Evolutionary conservation across 2,329 filamentous ascomycete species (phyloP).

Genomic region (Elsinoe australis): DNA sequence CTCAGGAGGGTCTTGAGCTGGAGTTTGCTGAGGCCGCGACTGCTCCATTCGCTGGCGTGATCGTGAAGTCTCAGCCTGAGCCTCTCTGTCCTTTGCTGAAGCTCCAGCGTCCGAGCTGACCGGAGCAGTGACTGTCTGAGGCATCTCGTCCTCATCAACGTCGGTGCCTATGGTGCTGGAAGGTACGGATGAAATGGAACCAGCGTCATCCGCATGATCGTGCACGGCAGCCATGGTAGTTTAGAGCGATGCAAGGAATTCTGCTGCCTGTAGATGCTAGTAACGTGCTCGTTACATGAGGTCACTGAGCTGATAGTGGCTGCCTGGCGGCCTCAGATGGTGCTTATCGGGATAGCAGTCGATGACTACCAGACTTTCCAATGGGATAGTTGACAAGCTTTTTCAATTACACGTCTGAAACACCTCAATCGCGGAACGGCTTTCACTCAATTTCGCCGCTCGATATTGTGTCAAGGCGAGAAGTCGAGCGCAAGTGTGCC

Average conservation of each 20-base stretch:
- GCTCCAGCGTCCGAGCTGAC: background rate
- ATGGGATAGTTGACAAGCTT: background rate
- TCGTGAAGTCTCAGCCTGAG: slow-evolving; percentile 13
- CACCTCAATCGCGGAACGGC: too few relatives aligned
- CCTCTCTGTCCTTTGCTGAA: slow-evolving; percentile 13
- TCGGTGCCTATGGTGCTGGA: slow-evolving; percentile 12
- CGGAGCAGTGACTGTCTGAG: background rate
- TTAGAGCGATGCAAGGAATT: background rate
- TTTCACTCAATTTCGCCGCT: too few relatives aligned
- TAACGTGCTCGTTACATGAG: background rate
- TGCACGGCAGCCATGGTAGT: slow-evolving; percentile 11
- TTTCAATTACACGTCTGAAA: too few relatives aligned
- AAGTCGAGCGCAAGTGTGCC: background rate
- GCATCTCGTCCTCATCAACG: slow-evolving; percentile 14
- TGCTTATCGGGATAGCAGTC: background rate
- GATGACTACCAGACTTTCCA: background rate
- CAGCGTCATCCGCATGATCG: slow-evolving; percentile 13
- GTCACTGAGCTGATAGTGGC: background rate
- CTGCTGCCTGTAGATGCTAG: slow-evolving; percentile 7
- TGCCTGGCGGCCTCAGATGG: slow-evolving; percentile 10
- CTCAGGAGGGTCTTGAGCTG: background rate
- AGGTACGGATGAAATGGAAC: slow-evolving; percentile 14
- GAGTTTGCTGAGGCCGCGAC: background rate
- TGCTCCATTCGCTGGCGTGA: slow-evolving; percentile 4
- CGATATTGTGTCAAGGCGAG: too few relatives aligned